phyloP scores from a whole-genome alignment of 2,329 filamentous ascomycete genomes.

The Fusarium nematophilum region DNA sequence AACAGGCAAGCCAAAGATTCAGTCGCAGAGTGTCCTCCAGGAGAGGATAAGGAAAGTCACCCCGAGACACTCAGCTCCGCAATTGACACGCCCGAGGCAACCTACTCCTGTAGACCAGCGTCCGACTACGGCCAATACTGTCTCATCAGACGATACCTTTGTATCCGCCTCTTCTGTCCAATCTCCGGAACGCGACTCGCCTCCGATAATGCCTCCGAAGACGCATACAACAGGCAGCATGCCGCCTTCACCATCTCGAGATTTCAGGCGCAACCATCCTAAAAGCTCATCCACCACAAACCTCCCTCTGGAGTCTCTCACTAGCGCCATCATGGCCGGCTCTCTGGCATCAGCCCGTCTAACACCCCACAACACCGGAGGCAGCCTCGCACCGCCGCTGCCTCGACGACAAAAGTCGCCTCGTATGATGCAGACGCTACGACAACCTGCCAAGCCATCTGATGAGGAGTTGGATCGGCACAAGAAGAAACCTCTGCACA shows the following conservation, averaged over 20 bases:
- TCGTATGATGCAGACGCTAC: slow-evolving; percentile 74
- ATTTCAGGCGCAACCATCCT: slow-evolving; percentile 44
- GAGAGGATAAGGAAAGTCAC: slow-evolving; percentile 14
- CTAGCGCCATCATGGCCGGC: slow-evolving; percentile 80
- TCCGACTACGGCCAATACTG: slow-evolving; percentile 43
- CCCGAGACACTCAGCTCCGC: slow-evolving; percentile 26
- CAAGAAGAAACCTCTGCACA: slow-evolving; percentile 61
- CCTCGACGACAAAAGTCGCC: slow-evolving; percentile 59
- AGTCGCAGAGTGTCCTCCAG: slow-evolving; percentile 16
- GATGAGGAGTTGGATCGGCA: slow-evolving; percentile 67
- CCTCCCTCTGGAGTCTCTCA: slow-evolving; percentile 72
- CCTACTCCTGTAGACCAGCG: slow-evolving; percentile 25
- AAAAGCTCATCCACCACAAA: slow-evolving; percentile 48
- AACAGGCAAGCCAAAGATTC: slow-evolving; percentile 32
- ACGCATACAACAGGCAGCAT: slow-evolving; percentile 39
- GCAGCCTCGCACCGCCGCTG: slow-evolving; percentile 51
- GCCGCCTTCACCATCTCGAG: slow-evolving; percentile 52
- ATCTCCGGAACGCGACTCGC: slow-evolving; percentile 46
- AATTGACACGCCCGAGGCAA: slow-evolving; percentile 15
- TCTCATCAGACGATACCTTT: slow-evolving; percentile 60
- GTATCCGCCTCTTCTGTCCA: slow-evolving; percentile 54
- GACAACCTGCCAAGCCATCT: slow-evolving; percentile 61
- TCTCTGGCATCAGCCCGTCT: slow-evolving; percentile 75
- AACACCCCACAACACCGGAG: slow-evolving; percentile 54
- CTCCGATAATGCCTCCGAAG: slow-evolving; percentile 32